Evolutionary conservation across 225 moss, liverwort and hornwort species (phyloP), one percentile per base, ranked within the genome.

Genomic region (Straminergon stramineum): DNA sequence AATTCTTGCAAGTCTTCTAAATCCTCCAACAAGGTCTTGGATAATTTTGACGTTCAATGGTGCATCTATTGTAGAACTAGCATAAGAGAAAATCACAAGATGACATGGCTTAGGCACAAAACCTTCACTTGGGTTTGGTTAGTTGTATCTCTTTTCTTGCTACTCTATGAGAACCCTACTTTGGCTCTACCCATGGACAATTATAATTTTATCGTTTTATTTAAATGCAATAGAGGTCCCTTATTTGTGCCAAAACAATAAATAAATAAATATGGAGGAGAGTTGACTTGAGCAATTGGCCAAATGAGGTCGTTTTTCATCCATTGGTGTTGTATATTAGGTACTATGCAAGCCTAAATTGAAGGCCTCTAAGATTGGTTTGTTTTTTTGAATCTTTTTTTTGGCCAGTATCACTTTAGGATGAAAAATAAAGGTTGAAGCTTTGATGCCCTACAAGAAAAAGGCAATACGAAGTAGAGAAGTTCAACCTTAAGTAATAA

Each of bases 121-220:
- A 19, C 2, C 4, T 13, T 32, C 7, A 48, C 7, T 0, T 0
- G 0, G 0, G 7, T 0, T 75, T 31, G 1, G 7, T 32, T 51
- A 18, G 5, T 51, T 19, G 15, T 11, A 1, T 52, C 2, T 20
- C 2, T 76, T 51, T 10, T 45, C 0, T 28, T 9, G 0, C 8
- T 73, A 26, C 4, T 27, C 2, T 27, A 0, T 0, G 27, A 4
- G 5, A 6, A 7, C 2, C 10, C 1, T 9, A 1, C 5, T 0
- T 0, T 15, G 0, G 2, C 7, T 75, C 4, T 0, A 0, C 32
- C 5, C 0, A 13, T 51, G 0, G 14, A 53, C 0, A 1, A 3
- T 53, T 21, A 22, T 20, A 13, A 52, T 76, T 52, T 34, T 8
- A 8, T 32, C 7, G 20, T 31, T 52, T 52, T 4, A 76, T 21